Conservation (phyloP, 192 early-diverging fungal species). For the Backusella mclennaniae region DNA sequence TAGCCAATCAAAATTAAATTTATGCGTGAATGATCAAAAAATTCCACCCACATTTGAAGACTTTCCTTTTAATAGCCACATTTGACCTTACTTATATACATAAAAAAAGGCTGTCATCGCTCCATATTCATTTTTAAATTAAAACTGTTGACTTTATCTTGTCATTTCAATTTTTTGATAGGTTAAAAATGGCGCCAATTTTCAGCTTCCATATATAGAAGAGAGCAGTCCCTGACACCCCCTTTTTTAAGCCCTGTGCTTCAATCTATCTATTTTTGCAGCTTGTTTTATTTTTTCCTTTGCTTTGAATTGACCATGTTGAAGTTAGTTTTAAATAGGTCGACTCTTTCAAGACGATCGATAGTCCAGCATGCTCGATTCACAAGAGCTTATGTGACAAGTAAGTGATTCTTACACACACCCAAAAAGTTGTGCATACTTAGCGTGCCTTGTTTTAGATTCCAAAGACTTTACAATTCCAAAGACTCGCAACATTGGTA, state of each 20-base stretch:
- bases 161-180: too few relatives aligned
- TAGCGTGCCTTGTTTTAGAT: background rate
- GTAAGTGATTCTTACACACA: background rate
- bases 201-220: background rate
- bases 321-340: background rate
- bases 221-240: background rate
- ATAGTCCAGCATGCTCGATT: background rate
- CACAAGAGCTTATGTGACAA: background rate
- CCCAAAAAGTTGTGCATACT: background rate
- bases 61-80: too few relatives aligned
- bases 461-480: slow-evolving; percentile 39
- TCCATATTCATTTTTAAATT: too few relatives aligned
- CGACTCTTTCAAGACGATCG: background rate
- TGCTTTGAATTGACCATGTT: background rate
- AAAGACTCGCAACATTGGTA: slow-evolving; percentile 83
- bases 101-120: too few relatives aligned
- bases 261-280: background rate
- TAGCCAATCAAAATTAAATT: too few relatives aligned
- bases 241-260: background rate
- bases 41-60: too few relatives aligned
- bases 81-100: too few relatives aligned
- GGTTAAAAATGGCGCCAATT: too few relatives aligned
- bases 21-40: too few relatives aligned
- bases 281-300: background rate
- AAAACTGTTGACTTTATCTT: too few relatives aligned